Percentiles rank a stretch among this genome's conserved stretches.
These are phyloP conservation scores for Dalbergia cochinchinensis DNA, from an alignment of 306 rosid genomes.

Conservation along the genomic window DNA sequence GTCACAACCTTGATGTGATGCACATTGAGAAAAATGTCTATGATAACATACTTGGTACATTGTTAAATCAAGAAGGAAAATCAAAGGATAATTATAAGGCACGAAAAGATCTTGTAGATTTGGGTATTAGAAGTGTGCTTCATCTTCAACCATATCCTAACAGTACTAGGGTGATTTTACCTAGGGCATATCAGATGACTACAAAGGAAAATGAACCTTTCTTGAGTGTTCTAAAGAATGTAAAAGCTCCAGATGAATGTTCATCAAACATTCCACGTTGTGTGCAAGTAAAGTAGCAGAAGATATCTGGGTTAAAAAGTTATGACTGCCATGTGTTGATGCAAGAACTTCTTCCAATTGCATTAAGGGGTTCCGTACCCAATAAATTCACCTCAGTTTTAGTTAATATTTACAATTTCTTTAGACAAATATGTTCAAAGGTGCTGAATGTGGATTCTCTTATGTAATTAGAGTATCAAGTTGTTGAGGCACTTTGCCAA, in stretches of 20 bases:
- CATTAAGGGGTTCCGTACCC: not conserved
- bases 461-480: not conserved
- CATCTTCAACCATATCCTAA: not conserved
- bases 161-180: not conserved
- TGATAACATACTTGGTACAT: not conserved
- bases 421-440: not conserved
- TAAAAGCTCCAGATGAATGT: not conserved
- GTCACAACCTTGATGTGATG: not conserved
- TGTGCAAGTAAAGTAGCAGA: not conserved
- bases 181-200: conserved; percentile 10
- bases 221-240: not conserved
- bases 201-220: conserved; percentile 4
- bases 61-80: not conserved
- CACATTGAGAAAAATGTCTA: not conserved
- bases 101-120: not conserved
- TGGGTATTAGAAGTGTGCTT: conserved; percentile 22
- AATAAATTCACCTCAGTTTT: not conserved
- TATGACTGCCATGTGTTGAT: not conserved
- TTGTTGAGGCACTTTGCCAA: not conserved
- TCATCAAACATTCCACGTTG: not conserved
- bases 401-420: not conserved
- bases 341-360: conserved; percentile 12
- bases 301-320: not conserved
- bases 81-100: not conserved
- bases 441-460: not conserved